Evolutionary conservation across 176 grass and related monocot species (phyloP).

Genomic region (Musa itinerans): DNA sequence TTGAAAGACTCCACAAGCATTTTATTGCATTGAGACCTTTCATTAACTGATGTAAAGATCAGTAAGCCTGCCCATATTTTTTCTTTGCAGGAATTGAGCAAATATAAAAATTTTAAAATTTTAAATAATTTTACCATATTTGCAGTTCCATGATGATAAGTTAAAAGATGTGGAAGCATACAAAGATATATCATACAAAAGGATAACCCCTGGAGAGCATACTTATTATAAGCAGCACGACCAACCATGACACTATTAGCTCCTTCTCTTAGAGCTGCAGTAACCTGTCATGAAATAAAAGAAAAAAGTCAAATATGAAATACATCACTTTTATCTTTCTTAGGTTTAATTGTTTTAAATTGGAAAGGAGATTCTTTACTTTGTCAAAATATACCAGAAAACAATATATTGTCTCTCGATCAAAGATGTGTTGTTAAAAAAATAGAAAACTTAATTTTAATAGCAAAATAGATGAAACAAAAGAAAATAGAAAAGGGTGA

Average conservation of each 20-base stretch:
- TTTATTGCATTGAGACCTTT: neutral
- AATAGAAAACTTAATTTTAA: too few relatives aligned
- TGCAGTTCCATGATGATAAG: too few relatives aligned
- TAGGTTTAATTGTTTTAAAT: neutral
- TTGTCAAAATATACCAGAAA: too few relatives aligned
- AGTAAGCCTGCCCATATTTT: neutral
- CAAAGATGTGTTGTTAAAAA: too few relatives aligned
- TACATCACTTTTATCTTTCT: neutral
- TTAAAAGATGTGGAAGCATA: too few relatives aligned
- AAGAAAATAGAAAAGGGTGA: too few relatives aligned
- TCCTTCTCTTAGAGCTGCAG: slow-evolving; percentile 54
- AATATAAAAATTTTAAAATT: too few relatives aligned
- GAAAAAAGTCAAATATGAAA: neutral
- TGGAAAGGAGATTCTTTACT: too few relatives aligned
- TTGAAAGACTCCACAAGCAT: neutral
- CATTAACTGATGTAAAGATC: slow-evolving; percentile 17
- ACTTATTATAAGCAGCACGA: slow-evolving; percentile 92
- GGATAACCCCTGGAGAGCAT: slow-evolving; percentile 15
- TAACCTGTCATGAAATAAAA: slow-evolving; percentile 45
- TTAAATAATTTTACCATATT: too few relatives aligned
- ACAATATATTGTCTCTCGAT: too few relatives aligned
- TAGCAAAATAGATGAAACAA: too few relatives aligned
- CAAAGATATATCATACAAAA: neutral
- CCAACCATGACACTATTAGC: slow-evolving; percentile 89
- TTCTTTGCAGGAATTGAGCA: neutral